These are phyloP conservation scores for Brassica incana DNA, from an alignment of 345 rosid genomes.

Conservation along the genomic window DNA sequence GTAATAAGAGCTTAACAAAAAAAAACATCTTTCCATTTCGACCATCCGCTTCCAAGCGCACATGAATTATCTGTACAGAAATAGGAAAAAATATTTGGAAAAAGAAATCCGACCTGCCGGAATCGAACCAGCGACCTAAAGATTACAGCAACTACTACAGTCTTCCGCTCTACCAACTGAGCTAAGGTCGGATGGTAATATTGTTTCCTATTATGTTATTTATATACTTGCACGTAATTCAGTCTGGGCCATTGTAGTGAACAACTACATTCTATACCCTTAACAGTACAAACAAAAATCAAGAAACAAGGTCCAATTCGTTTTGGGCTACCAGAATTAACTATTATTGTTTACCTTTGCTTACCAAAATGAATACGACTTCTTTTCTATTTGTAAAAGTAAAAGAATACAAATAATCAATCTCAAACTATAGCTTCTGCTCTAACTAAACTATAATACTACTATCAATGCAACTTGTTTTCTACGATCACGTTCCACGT, in stretches of 20 bases:
- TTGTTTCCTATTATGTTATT: not conserved
- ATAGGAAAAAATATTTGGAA: not conserved
- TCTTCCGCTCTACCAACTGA: slow-evolving; percentile 98
- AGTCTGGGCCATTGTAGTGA: not conserved
- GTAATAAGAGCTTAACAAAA: not conserved
- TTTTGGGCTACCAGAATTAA: not conserved
- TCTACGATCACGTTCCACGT: not conserved
- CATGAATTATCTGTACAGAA: not conserved
- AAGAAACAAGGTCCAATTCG: not conserved
- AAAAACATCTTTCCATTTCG: not conserved
- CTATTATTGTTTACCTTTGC: not conserved
- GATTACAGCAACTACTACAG: slow-evolving; percentile 58
- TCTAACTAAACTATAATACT: not conserved
- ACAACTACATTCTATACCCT: not conserved
- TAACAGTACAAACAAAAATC: not conserved
- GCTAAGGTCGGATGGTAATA: slow-evolving; percentile 67
- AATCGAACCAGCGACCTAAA: slow-evolving; percentile 70
- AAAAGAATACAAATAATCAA: not conserved
- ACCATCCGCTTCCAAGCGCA: not conserved
- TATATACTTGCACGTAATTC: not conserved
- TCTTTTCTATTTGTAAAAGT: not conserved
- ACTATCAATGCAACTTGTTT: not conserved
- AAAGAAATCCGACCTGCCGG: slow-evolving; percentile 34
- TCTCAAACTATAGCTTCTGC: not conserved
- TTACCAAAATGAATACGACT: not conserved